Conservation (phyloP, 345 rosid genomes). For the Cardamine resedifolia region DNA sequence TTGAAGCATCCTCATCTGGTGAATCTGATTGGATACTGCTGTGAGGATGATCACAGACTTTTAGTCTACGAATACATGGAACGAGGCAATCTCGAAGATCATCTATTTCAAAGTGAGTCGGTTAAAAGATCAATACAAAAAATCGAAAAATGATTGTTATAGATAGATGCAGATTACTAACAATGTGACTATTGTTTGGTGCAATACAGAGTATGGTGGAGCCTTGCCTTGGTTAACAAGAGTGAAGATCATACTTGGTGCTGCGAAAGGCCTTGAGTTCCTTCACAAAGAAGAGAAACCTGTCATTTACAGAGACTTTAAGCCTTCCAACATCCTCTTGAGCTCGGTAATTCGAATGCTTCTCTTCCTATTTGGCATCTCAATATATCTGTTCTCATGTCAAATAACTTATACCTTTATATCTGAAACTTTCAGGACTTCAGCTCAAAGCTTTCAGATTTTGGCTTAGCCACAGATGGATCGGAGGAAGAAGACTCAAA, state of each 20-base stretch:
- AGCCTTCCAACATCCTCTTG: conserved; percentile 71
- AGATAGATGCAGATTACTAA: conserved; percentile 20
- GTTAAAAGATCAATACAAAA: not conserved
- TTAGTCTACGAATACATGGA: conserved; percentile 77
- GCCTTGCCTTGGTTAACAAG: conserved; percentile 74
- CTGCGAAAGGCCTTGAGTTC: conserved; percentile 84
- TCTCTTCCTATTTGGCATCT: not conserved
- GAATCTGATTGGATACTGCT: conserved; percentile 79
- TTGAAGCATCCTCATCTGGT: conserved; percentile 71
- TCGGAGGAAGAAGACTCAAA: conserved; percentile 57
- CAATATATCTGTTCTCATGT: not conserved
- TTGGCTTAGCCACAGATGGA: conserved; percentile 62
- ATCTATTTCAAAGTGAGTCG: conserved; percentile 63
- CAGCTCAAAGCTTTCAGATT: conserved; percentile 61
- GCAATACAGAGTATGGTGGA: conserved; percentile 54
- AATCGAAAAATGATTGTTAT: not conserved
- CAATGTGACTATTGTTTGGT: conserved; percentile 4
- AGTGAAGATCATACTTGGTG: conserved; percentile 80
- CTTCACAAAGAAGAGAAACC: conserved; percentile 75
- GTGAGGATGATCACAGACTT: conserved; percentile 70
- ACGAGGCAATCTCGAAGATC: conserved; percentile 81
- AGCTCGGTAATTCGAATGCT: conserved; percentile 52
- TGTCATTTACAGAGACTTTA: conserved; percentile 78
- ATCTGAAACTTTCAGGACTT: conserved; percentile 42
- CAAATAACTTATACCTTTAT: conserved; percentile 5